phyloP scores from a whole-genome alignment of 306 rosid genomes.

The Castanea crenata region DNA sequence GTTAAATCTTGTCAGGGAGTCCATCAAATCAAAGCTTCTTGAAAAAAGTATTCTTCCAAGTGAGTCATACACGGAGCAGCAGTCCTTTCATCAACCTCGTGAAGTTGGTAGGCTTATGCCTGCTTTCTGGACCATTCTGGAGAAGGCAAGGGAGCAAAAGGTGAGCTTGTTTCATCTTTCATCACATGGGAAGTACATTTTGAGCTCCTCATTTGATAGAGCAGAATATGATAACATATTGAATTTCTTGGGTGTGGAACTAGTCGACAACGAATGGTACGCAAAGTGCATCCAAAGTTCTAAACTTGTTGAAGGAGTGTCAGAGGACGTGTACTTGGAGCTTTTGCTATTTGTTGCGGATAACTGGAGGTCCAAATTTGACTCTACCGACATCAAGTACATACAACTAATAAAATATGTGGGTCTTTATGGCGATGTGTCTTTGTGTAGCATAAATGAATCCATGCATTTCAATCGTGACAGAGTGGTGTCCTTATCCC shows the following conservation, averaged over 20 bases:
- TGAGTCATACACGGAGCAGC: slow-evolving; percentile 51
- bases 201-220: slow-evolving; percentile 51
- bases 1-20: slow-evolving; percentile 51
- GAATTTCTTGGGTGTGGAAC: slow-evolving; percentile 43
- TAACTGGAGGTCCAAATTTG: slow-evolving; percentile 33
- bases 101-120: slow-evolving; percentile 68
- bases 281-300: slow-evolving; percentile 59
- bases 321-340: slow-evolving; percentile 49
- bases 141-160: slow-evolving; percentile 32
- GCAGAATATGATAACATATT: slow-evolving; percentile 36
- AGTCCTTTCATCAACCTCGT: slow-evolving; percentile 55
- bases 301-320: slow-evolving; percentile 44
- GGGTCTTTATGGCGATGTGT: slow-evolving; percentile 29
- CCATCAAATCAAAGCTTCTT: slow-evolving; percentile 39
- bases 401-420: slow-evolving; percentile 52
- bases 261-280: slow-evolving; percentile 53
- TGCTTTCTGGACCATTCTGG: slow-evolving; percentile 54
- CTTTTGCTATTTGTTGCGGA: slow-evolving; percentile 50
- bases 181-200: slow-evolving; percentile 47
- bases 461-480: neutral
- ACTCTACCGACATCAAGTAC: slow-evolving; percentile 19
- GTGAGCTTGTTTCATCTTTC: slow-evolving; percentile 45
- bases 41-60: slow-evolving; percentile 54
- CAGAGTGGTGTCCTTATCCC: slow-evolving; percentile 28
- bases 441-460: slow-evolving; percentile 33